Evolutionary conservation across 1,284 basidiomycete species (phyloP).

Genomic region (Ceratobasidium sp.): DNA sequence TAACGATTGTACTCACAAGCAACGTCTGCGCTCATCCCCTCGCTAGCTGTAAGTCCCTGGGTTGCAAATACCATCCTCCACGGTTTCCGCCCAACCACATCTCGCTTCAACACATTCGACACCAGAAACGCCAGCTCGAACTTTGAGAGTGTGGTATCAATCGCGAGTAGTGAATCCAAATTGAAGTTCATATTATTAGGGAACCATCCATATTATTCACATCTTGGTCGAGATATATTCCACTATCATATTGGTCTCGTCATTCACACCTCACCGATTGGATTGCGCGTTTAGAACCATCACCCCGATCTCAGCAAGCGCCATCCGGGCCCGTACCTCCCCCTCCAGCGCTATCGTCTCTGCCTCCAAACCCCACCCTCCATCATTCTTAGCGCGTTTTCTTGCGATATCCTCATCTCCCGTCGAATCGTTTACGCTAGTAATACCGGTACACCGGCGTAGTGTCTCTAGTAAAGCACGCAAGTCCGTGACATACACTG

Average conservation of each 20-base stretch:
- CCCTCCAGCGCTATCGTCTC: constrained; percentile 65
- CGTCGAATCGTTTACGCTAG: too few relatives aligned
- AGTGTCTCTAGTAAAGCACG: constrained; percentile 70
- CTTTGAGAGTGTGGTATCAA: too few relatives aligned
- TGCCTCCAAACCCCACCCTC: constrained; percentile 50
- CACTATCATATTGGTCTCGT: constrained; percentile 63
- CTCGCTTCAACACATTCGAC: constrained; percentile 74
- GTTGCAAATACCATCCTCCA: constrained; percentile 76
- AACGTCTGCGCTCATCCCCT: constrained; percentile 64
- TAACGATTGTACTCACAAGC: constrained; percentile 52
- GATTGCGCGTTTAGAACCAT: constrained; percentile 66
- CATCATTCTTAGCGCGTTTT: constrained; percentile 29
- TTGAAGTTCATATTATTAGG: too few relatives aligned
- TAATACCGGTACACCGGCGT: constrained; percentile 66
- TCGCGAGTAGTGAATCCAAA: too few relatives aligned
- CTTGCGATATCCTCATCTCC: not conserved
- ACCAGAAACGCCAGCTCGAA: constrained; percentile 77
- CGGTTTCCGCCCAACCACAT: constrained; percentile 78
- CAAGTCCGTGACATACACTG: constrained; percentile 67
- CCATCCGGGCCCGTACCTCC: constrained; percentile 77
- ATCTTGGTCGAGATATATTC: constrained; percentile 64
- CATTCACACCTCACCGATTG: constrained; percentile 54
- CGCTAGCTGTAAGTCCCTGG: constrained; percentile 71
- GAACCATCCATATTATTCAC: too few relatives aligned
- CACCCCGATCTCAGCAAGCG: constrained; percentile 75